Base-by-base conservation (phyloP, 1,284 basidiomycete genomes). In the Hemileia vastatrix region DNA sequence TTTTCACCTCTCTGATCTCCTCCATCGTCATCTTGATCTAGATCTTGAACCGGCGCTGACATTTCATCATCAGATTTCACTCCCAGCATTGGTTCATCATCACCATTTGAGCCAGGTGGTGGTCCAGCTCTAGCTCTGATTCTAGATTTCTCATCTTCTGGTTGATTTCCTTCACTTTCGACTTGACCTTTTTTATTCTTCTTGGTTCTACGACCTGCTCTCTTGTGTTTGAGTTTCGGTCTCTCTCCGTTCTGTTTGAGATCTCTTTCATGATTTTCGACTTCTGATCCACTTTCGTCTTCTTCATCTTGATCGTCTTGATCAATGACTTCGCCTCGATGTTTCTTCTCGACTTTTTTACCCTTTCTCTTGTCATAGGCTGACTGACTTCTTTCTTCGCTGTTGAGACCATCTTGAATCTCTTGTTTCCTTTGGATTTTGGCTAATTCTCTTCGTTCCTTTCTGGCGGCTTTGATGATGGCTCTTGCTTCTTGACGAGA, bases 281-380 rank as follows among this genome's bases (percentile, higher is more conserved):
- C 4, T 57, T 55, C 33, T 61, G 66, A 59, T n/a, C 57, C 66
- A 31, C 57, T 64, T 21, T 64, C 64, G 27, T 67, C 67, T 11
- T 67, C 55, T 1, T 58, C 54, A 15, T 65, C 66, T 11, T 53
- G 51, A 2, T 63, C 57, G 33, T 44, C 57, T 6, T 49, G 27
- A 27, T 27, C 27, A 27, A 27, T 27, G 27, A 27, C 27, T 27
- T 27, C 27, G 27, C 27, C 27, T 27, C 27, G 27, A 27, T 27
- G 27, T 27, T 27, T 27, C 27, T 27, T 55, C 19, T 32, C 21
- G 27, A 59, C 57, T 9, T 32, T 51, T 18, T 54, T 48, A 5
- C 45, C 43, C 13, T 57, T 48, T 9, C 43, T 40, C 48, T 58
- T 51, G 15, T n/a, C 36, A n/a, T n/a, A 24, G n/a, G 33, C 44